Evolutionary conservation across 148 eudicot genomes (phyloP), one percentile per base, ranked within the genome.

Genomic region (Dysphania ambrosioides): DNA sequence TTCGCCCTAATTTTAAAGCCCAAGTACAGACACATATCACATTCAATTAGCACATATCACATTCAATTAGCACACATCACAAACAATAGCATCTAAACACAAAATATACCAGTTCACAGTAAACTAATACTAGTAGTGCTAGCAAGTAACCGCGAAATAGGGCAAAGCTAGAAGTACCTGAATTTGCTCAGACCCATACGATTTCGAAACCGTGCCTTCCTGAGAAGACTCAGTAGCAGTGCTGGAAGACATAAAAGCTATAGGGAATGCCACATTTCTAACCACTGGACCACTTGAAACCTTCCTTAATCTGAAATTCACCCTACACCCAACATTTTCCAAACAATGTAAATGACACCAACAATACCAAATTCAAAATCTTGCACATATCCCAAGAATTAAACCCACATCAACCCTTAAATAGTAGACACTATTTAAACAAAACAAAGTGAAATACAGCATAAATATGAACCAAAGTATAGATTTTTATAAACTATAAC

Each of bases 181-280:
- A 92, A 95, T 95, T 84, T 95, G 97, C 44, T 92, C 99, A 23
- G 99, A 86, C 57, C 99, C 99, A 81, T 95, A 95, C 59, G 84
- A 83, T 47, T 87, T 79, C 8, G 86, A 77, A 65, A 60, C 77
- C 26, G 79, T 70, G 78, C 78, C 81, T 66, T 73, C 86, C 70
- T 78, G 80, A 79, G 79, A 38, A 75, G 88, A 76, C 77, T 90
- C 97, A 9, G 85, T 68, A 5, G 84, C 81, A 55, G 80, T 64
- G 63, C 82, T 86, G 36, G 90, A 81, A 10, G 98, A 87, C 87
- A 89, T 85, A 71, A 85, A 86, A 27, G 92, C 93, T 77, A 81
- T 84, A 2, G 91, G 84, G 75, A 81, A 82, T 30, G 72, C 83
- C 23, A 83, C 87, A 85, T 85, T 81, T 66, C 79, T 78, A 57